Evolutionary conservation across 2,329 filamentous ascomycete species (phyloP).

Genomic region (Nemania bipapillata): DNA sequence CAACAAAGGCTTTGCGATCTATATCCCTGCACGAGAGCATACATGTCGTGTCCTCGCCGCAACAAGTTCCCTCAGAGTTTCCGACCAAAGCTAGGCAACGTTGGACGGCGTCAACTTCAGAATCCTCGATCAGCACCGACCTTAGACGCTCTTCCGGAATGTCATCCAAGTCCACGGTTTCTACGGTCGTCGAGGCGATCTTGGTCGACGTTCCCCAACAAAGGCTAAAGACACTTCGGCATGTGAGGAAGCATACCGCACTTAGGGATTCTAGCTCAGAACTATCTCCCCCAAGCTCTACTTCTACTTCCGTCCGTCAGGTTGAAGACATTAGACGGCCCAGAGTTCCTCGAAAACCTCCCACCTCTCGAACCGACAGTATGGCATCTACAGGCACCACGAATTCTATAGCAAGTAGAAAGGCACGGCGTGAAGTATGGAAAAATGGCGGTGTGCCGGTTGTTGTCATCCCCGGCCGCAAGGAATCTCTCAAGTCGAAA

Average conservation of each 20-base stretch:
- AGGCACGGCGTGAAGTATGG: constrained; percentile 68
- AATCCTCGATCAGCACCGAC: constrained; percentile 57
- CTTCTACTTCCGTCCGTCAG: constrained; percentile 55
- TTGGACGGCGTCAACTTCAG: constrained; percentile 52
- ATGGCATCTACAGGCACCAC: constrained; percentile 61
- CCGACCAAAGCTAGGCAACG: constrained; percentile 46
- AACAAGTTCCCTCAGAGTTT: constrained; percentile 45
- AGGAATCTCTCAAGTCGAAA: constrained; percentile 63
- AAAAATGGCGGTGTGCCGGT: constrained; percentile 71
- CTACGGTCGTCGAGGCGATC: constrained; percentile 68
- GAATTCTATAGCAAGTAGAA: constrained; percentile 64
- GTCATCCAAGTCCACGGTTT: constrained; percentile 65
- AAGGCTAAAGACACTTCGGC: constrained; percentile 67
- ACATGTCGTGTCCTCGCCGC: constrained; percentile 54
- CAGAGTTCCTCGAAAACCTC: constrained; percentile 47
- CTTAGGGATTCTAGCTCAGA: constrained; percentile 58
- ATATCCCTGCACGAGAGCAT: constrained; percentile 59
- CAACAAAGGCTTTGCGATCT: constrained; percentile 61
- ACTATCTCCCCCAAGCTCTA: constrained; percentile 57
- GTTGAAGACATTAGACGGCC: constrained; percentile 48
- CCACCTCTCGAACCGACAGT: constrained; percentile 58
- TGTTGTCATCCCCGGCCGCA: constrained; percentile 69
- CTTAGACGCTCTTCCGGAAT: constrained; percentile 63
- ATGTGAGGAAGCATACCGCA: constrained; percentile 65
- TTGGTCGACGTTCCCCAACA: constrained; percentile 63